Evolutionary conservation across 805 yeast species (phyloP).

Genomic region (Saturnispora bothae): DNA sequence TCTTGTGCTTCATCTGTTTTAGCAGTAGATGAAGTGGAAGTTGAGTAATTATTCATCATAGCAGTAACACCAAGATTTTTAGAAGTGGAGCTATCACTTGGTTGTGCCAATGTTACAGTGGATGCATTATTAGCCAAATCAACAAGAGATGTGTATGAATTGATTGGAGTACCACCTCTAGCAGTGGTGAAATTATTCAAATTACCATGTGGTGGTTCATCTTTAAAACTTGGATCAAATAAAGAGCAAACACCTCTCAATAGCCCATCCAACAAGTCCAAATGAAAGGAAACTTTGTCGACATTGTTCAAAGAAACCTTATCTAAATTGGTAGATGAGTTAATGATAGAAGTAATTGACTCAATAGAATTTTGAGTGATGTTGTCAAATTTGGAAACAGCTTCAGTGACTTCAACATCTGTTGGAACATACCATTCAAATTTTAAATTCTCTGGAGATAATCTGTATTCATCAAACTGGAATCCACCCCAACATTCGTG

Average conservation of each 20-base stretch:
- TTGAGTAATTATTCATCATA: constrained; percentile 4
- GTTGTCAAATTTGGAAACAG: constrained; percentile 45
- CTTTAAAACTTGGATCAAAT: constrained; percentile 54
- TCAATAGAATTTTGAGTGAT: constrained; percentile 36
- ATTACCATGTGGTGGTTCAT: constrained; percentile 8
- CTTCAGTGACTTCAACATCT: constrained; percentile 43
- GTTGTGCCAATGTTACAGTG: neutral
- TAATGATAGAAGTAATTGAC: constrained; percentile 43
- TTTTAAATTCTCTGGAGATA: constrained; percentile 35
- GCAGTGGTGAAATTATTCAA: constrained; percentile 1
- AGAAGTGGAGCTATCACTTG: constrained; percentile 1
- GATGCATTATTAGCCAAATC: constrained; percentile 8
- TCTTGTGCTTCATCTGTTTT: constrained; percentile 1
- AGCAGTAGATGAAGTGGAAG: neutral
- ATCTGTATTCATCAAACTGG: constrained; percentile 46
- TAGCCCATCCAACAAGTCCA: constrained; percentile 20
- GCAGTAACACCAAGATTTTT: constrained; percentile 1
- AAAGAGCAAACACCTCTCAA: constrained; percentile 62
- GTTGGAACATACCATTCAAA: constrained; percentile 74
- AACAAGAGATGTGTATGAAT: constrained; percentile 17
- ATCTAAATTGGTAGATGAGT: constrained; percentile 37
- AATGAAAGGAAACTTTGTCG: constrained; percentile 18
- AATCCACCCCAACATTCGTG: constrained; percentile 68
- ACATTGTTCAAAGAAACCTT: constrained; percentile 17
- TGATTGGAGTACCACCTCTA: constrained; percentile 9